Evolutionary conservation across 345 rosid genomes (phyloP).

Genomic region (Triadica sebifera): DNA sequence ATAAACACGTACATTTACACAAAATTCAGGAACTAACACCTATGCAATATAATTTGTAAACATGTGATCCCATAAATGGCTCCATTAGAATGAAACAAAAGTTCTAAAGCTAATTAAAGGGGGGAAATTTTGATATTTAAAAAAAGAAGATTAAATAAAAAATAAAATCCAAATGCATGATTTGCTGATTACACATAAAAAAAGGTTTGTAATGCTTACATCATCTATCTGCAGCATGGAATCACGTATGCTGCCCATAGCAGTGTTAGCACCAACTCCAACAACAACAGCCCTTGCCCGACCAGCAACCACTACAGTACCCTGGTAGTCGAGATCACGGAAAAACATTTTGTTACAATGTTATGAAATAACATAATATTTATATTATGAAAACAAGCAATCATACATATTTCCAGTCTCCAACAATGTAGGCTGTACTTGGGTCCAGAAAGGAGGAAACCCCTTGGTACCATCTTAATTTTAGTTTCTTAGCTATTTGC

Average conservation of each 20-base stretch:
- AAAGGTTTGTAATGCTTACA: conserved; percentile 44
- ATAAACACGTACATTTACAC: neutral
- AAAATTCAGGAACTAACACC: neutral
- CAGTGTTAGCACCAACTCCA: conserved; percentile 95
- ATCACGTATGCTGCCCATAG: conserved; percentile 98
- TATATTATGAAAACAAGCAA: neutral
- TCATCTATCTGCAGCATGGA: conserved; percentile 92
- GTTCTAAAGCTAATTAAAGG: too few relatives aligned
- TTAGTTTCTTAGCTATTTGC: neutral
- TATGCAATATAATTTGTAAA: conserved; percentile 7
- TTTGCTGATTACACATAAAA: neutral
- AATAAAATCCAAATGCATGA: neutral
- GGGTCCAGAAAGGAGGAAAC: neutral
- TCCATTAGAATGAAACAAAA: neutral
- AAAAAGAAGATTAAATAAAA: neutral
- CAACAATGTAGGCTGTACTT: neutral
- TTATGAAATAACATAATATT: neutral
- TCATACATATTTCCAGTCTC: neutral
- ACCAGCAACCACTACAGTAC: conserved; percentile 89
- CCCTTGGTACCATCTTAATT: neutral
- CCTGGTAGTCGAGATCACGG: conserved; percentile 54
- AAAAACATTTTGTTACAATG: neutral
- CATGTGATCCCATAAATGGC: neutral
- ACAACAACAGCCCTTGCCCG: conserved; percentile 94
- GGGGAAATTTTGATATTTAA: too few relatives aligned